Base-by-base conservation (phyloP, 345 rosid genomes). In the Dipteronia sinensis region DNA sequence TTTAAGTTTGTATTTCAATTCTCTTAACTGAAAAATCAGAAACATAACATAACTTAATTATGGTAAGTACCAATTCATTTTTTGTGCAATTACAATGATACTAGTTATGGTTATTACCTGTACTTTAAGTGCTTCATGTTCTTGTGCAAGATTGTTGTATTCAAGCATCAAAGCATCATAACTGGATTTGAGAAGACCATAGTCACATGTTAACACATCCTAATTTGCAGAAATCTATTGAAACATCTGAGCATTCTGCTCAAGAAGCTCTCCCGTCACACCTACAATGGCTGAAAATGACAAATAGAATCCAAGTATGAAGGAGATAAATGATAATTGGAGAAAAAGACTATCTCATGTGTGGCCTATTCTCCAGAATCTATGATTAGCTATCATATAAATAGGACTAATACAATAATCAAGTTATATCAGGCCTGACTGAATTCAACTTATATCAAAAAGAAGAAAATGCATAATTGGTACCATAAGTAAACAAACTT, bases 191-290 rank as follows among this genome's bases (percentile, higher is more conserved):
- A 71, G 84, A 88, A 77, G 90, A n/a, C n/a, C n/a, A n/a, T n/a
- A n/a, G n/a, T n/a, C n/a, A n/a, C n/a, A n/a, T n/a, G n/a, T n/a
- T n/a, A n/a, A n/a, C n/a, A n/a, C n/a, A n/a, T n/a, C n/a, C 80
- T 27, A 90, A 82, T 93, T 93, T 63, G 91, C 61, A 75, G 93
- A 86, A 67, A 91, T 85, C 87, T 90, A 94, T 82, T 82, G 86
- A 72, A 93, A 87, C 84, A 91, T 86, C 66, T 93, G 93, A 65
- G 94, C 80, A 84, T 89, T 91, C 83, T 91, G 89, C 85, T 90
- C 94, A 47, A 93, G 88, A 80, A 93, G 91, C 77, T 91, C 91
- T 78, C 93, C 93, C 2, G 87, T 87, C 58, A 82, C 82, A 78
- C 94, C 94, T 75, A 93, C 94, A 75, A 93, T 93, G 74, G 85